Evolutionary conservation across 345 rosid genomes (phyloP).

Genomic region (Salix brachista): DNA sequence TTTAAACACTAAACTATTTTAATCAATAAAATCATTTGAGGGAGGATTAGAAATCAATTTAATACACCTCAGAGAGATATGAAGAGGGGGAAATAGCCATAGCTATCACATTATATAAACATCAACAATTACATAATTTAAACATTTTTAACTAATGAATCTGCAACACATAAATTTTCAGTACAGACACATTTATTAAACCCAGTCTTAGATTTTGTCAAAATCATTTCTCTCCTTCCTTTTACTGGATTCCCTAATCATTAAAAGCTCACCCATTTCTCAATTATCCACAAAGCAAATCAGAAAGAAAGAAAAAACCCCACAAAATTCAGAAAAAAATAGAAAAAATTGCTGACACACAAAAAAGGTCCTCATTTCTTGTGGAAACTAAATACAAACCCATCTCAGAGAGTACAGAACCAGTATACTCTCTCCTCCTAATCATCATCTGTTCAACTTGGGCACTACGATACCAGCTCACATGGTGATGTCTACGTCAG

Average conservation of each 20-base stretch:
- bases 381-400: background rate
- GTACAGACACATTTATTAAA: background rate
- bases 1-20: too few relatives aligned
- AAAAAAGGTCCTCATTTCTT: background rate
- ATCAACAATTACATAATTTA: background rate
- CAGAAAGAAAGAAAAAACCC: background rate
- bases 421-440: background rate
- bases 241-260: slow-evolving; percentile 2
- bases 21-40: too few relatives aligned
- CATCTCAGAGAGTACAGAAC: background rate
- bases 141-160: background rate
- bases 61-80: too few relatives aligned
- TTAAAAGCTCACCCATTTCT: background rate
- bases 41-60: too few relatives aligned
- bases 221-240: background rate
- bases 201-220: background rate
- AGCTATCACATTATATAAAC: background rate
- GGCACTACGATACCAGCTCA: background rate
- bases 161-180: background rate
- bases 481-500: slow-evolving; percentile 11
- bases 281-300: background rate
- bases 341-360: background rate
- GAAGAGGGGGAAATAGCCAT: background rate
- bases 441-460: background rate
- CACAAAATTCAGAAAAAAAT: background rate